These are phyloP conservation scores for Coniferiporia sulphurascens DNA, from an alignment of 1,284 basidiomycete species.

Conservation along the genomic window DNA sequence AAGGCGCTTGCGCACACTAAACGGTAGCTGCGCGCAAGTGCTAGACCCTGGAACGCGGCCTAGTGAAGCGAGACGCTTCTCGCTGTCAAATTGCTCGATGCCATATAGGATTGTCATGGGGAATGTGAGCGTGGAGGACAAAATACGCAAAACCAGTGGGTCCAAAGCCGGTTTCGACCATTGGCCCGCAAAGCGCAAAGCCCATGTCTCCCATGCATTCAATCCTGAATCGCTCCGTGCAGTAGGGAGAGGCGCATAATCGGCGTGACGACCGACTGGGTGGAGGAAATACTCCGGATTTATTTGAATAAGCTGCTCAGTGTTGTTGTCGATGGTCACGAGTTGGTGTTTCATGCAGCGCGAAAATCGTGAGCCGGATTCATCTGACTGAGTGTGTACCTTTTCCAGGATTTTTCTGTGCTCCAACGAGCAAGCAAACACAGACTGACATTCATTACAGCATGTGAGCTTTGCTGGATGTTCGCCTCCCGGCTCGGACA, in stretches of 20 bases:
- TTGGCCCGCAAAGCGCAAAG: not conserved
- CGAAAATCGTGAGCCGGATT: not conserved
- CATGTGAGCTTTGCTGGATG: not conserved
- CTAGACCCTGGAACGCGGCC: not conserved
- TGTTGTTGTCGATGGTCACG: not conserved
- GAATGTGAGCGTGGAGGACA: not conserved
- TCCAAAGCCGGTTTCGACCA: not conserved
- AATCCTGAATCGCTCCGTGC: not conserved
- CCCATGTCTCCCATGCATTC: not conserved
- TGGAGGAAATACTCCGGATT: not conserved
- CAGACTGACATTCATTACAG: not conserved
- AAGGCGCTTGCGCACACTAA: not conserved
- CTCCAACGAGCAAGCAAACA: not conserved
- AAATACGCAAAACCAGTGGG: not conserved
- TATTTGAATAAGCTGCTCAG: not conserved
- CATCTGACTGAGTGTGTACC: not conserved
- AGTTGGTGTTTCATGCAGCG: not conserved
- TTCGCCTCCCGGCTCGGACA: not conserved
- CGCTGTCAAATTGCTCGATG: slow-evolving; percentile 1
- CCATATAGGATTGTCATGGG: slow-evolving; percentile 3
- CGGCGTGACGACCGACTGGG: not conserved
- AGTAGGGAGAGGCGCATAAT: not conserved
- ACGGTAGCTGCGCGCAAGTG: not conserved
- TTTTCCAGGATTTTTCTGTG: not conserved
- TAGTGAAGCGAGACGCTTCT: not conserved